These are phyloP conservation scores for Gnomoniopsis smithogilvyi DNA, from an alignment of 2,329 filamentous ascomycete genomes.

Conservation along the genomic window DNA sequence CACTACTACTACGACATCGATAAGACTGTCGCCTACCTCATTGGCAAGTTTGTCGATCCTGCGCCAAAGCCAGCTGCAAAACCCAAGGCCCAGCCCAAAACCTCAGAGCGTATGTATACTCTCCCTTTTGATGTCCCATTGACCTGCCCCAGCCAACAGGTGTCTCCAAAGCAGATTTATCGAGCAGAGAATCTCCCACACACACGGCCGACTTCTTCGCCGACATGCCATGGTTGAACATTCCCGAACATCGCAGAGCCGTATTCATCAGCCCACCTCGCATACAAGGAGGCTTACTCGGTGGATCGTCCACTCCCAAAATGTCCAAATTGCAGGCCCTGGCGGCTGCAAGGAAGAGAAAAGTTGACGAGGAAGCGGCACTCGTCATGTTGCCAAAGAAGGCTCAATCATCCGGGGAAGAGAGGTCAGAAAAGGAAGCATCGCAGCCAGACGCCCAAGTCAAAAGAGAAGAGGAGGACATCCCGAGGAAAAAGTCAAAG, in stretches of 20 bases:
- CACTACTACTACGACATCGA: conserved; percentile 93
- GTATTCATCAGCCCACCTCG: conserved; percentile 56
- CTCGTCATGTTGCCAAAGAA: not conserved
- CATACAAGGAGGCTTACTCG: conserved; percentile 66
- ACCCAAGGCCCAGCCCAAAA: conserved; percentile 32
- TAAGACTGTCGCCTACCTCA: conserved; percentile 78
- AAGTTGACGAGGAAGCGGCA: conserved; percentile 58
- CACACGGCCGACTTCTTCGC: conserved; percentile 60
- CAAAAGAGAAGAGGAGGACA: not conserved
- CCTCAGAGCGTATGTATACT: conserved; percentile 23
- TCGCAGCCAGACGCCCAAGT: conserved; percentile 22
- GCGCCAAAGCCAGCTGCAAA: conserved; percentile 36
- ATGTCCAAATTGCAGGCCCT: conserved; percentile 89
- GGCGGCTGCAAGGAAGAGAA: conserved; percentile 82
- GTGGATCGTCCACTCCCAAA: conserved; percentile 68
- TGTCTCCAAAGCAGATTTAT: conserved; percentile 18
- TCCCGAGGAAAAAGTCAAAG: not conserved
- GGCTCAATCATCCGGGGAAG: not conserved
- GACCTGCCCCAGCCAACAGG: conserved; percentile 14
- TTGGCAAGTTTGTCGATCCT: conserved; percentile 56
- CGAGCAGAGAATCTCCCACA: conserved; percentile 17
- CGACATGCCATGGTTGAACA: conserved; percentile 81
- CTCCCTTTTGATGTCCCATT: conserved; percentile 1
- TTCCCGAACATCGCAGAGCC: conserved; percentile 64
- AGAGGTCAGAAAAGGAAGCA: not conserved